Base-by-base conservation (phyloP, 2,329 filamentous ascomycete genomes). In the Xylariomycetidae sp. region DNA sequence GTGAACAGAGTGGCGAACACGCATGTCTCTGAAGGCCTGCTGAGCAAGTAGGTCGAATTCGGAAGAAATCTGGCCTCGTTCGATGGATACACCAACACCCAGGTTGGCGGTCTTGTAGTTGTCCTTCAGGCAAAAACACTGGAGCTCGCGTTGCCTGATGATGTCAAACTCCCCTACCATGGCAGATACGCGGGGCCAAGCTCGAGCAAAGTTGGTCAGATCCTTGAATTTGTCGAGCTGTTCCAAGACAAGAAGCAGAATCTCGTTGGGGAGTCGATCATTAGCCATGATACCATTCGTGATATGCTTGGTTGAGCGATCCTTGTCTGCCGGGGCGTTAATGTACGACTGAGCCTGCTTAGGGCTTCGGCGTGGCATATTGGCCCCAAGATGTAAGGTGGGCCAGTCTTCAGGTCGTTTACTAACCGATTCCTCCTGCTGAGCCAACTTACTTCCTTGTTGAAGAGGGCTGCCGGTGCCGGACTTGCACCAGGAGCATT, bases 31-130 rank as follows among this genome's bases (percentile, higher is more conserved):
- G 42, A 58, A 70, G 1, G 63, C 68, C 22, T 63, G 48, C 11
- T 59, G 34, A 3, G 66, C 70, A 12, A 74, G 34, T 5, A 72
- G 50, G 33, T 73, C 68, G 35, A 73, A 73, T 40, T 73, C 68
- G 1, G 67, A 72, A 18, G 56, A 46, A 30, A 72, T 48, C 5
- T 47, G 46, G 3, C 55, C 52, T 12, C 37, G 41, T 2, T 31
- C 20, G 9, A 55, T 40, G 1, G 35, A 40, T 16, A 71, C 59
- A 3, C 66, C 67, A 7, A 72, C 55, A 3, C 67, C 69, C 2
- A 72, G 59, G 15, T 62, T 60, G 3, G 51, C 46, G 2, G 53
- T 36, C 19, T 49, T 41, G 45, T 64, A 66, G 13, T 50, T 56
- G 35, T 61, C 51, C 49, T 70, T 71, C 20, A 68, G 51, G 27